Percentiles rank a stretch among this genome's conserved stretches.
Conservation (phyloP, 148 eudicot genomes). For the Suaeda aralocaspica region DNA sequence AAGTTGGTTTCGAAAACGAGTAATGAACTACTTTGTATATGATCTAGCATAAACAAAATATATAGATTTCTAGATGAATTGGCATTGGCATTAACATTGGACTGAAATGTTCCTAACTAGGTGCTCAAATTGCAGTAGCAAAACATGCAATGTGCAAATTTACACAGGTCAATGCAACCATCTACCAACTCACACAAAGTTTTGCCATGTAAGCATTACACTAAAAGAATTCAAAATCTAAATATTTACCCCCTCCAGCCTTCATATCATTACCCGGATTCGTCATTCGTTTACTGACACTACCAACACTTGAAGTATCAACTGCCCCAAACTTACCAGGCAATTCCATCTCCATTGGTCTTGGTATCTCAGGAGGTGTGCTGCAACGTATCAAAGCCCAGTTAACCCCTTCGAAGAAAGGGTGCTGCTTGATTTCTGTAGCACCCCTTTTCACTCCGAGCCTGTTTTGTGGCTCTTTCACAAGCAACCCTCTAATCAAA, state of each 20-base stretch:
- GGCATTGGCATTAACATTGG: neutral
- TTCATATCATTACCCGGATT: slow-evolving; percentile 35
- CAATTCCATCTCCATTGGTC: slow-evolving; percentile 49
- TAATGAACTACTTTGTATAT: neutral
- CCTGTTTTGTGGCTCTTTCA: slow-evolving; percentile 74
- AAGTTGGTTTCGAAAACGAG: neutral
- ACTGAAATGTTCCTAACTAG: slow-evolving; percentile 18
- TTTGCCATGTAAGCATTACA: slow-evolving; percentile 10
- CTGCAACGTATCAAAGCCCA: slow-evolving; percentile 88
- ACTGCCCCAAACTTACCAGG: slow-evolving; percentile 42
- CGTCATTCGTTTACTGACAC: slow-evolving; percentile 42
- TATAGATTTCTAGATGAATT: slow-evolving; percentile 17
- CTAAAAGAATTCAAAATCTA: slow-evolving; percentile 78
- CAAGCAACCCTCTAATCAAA: slow-evolving; percentile 61
- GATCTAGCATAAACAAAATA: slow-evolving; percentile 1
- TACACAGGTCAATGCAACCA: slow-evolving; percentile 19
- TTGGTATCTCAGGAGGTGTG: slow-evolving; percentile 76
- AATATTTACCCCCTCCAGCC: slow-evolving; percentile 55
- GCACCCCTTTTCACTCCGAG: slow-evolving; percentile 80
- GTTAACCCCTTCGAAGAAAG: slow-evolving; percentile 80
- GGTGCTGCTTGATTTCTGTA: slow-evolving; percentile 86
- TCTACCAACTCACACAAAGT: slow-evolving; percentile 15
- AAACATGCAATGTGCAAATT: slow-evolving; percentile 18
- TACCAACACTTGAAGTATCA: slow-evolving; percentile 35
- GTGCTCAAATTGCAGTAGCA: slow-evolving; percentile 15